Conservation (phyloP, 305 asterid genomes). For the Withania somnifera region DNA sequence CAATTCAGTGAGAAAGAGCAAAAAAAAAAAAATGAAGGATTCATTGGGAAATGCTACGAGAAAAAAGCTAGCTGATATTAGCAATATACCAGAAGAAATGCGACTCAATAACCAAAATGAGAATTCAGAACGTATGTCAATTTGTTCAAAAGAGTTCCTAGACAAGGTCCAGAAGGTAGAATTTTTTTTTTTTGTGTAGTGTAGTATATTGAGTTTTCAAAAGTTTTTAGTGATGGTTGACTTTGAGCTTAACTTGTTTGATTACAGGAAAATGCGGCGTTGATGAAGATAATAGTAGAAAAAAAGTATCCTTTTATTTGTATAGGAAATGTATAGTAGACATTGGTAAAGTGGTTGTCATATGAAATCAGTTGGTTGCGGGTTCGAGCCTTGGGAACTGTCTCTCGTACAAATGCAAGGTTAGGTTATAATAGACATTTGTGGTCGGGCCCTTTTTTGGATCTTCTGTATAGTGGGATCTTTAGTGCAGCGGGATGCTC, state of each 20-base stretch:
- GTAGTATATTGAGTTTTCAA: neutral
- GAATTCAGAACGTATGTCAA: conserved; percentile 20
- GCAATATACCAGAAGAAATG: conserved; percentile 39
- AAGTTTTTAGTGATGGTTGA: too few species aligned
- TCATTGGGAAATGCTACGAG: conserved; percentile 22
- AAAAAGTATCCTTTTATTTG: conserved; percentile 53
- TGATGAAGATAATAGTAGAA: conserved; percentile 47
- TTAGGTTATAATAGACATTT: too few species aligned
- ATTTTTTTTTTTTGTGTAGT: neutral
- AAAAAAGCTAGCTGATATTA: conserved; percentile 54
- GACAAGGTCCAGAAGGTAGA: conserved; percentile 46
- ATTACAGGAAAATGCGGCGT: conserved; percentile 39
- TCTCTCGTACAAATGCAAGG: too few species aligned
- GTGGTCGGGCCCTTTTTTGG: too few species aligned
- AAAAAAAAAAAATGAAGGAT: conserved; percentile 6
- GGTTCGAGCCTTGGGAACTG: too few species aligned
- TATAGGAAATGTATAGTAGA: too few species aligned
- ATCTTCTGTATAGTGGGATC: too few species aligned
- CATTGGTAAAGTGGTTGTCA: too few species aligned
- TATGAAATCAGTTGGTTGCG: too few species aligned
- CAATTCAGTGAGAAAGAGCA: neutral
- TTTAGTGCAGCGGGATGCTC: too few species aligned
- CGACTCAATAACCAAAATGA: conserved; percentile 14
- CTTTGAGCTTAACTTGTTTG: too few species aligned
- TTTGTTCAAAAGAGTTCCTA: conserved; percentile 20